Evolutionary conservation across 2,329 filamentous ascomycete species (phyloP).

Genomic region (Penicillium expansum): DNA sequence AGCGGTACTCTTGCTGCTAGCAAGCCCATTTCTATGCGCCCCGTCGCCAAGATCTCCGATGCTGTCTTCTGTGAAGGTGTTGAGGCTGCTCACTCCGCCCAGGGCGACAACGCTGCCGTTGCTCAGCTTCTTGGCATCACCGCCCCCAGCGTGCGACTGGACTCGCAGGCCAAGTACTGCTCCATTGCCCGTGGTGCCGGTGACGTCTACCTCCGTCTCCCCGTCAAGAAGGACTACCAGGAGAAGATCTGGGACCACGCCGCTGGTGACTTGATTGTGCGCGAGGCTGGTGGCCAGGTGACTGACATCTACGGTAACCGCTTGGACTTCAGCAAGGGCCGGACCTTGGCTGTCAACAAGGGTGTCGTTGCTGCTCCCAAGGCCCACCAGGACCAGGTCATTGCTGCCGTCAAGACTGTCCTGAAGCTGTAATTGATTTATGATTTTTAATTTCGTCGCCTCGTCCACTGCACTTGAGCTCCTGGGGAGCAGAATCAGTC

Average conservation of each 20-base stretch:
- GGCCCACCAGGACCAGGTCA: constrained; percentile 70
- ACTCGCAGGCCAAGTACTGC: constrained; percentile 97
- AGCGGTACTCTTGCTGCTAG: constrained; percentile 43
- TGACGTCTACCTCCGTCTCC: constrained; percentile 89
- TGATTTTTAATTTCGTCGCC: constrained; percentile 2
- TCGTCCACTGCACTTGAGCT: background rate
- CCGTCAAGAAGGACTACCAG: constrained; percentile 80
- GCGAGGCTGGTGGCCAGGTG: constrained; percentile 88
- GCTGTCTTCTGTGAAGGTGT: constrained; percentile 97
- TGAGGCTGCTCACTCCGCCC: constrained; percentile 86
- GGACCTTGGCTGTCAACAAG: constrained; percentile 86
- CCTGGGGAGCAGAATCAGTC: constrained; percentile 12
- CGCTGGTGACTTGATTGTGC: constrained; percentile 87
- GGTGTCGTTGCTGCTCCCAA: constrained; percentile 86
- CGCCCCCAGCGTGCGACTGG: constrained; percentile 86
- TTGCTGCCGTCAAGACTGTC: constrained; percentile 79
- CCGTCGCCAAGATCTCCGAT: constrained; percentile 67
- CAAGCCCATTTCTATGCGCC: constrained; percentile 74
- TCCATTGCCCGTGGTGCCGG: constrained; percentile 91
- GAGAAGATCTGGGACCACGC: constrained; percentile 99
- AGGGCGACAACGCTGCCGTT: constrained; percentile 82
- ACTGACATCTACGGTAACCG: constrained; percentile 83
- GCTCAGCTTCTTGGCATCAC: constrained; percentile 83
- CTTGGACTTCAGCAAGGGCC: constrained; percentile 80
- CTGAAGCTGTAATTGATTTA: constrained; percentile 49